Percentiles rank a stretch among this genome's conserved stretches.
Evolutionary conservation across 495 filamentous ascomycete genomes (phyloP).

Genomic region (Aspergillus hancockii): DNA sequence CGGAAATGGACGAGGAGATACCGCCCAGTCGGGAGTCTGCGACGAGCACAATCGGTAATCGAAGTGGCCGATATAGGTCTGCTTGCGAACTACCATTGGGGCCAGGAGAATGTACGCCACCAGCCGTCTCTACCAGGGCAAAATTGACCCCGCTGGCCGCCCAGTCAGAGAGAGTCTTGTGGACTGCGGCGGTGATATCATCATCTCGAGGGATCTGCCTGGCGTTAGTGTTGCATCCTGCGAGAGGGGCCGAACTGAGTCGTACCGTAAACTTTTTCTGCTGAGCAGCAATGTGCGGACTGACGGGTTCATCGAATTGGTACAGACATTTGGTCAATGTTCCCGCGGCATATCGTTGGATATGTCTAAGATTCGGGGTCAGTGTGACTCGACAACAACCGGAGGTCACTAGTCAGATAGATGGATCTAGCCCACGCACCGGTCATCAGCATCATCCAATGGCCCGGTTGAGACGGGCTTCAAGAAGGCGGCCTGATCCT

Average conservation of each 20-base stretch:
- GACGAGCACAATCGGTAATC: slow-evolving; percentile 70
- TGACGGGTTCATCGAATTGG: slow-evolving; percentile 70
- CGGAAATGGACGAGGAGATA: slow-evolving; percentile 72
- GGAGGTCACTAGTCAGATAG: neutral
- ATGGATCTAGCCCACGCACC: slow-evolving; percentile 38
- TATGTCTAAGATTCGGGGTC: slow-evolving; percentile 47
- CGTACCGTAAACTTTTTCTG: slow-evolving; percentile 32
- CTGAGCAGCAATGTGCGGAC: slow-evolving; percentile 69
- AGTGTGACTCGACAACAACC: slow-evolving; percentile 1
- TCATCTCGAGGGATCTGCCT: slow-evolving; percentile 48
- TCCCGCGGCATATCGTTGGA: slow-evolving; percentile 54
- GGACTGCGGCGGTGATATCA: slow-evolving; percentile 46
- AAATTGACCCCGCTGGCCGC: slow-evolving; percentile 37
- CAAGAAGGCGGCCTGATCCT: slow-evolving; percentile 58
- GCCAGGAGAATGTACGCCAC: slow-evolving; percentile 72
- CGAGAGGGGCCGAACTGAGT: neutral
- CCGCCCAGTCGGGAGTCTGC: slow-evolving; percentile 72
- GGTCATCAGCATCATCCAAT: slow-evolving; percentile 64
- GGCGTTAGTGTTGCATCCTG: slow-evolving; percentile 9
- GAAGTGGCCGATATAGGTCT: slow-evolving; percentile 69
- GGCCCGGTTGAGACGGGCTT: slow-evolving; percentile 79
- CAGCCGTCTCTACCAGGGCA: slow-evolving; percentile 73
- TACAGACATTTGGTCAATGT: slow-evolving; percentile 59
- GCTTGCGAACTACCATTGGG: slow-evolving; percentile 74
- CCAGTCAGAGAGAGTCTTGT: slow-evolving; percentile 46